Conservation (phyloP, 257 asterid genomes). For the Scutellaria minor region DNA sequence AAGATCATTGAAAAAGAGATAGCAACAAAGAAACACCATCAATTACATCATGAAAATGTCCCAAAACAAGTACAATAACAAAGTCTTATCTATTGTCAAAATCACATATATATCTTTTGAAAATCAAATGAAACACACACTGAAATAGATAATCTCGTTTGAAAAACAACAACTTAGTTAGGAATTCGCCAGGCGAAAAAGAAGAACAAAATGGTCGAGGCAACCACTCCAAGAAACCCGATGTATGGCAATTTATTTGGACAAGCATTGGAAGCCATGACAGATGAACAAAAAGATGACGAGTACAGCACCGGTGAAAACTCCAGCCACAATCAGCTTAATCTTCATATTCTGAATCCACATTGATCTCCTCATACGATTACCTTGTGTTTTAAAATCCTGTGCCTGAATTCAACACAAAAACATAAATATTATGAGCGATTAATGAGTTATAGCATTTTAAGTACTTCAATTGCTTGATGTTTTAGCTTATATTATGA, state of each 20-base stretch:
- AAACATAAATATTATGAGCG: neutral
- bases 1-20: no score
- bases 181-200: neutral
- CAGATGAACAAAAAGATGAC: slow-evolving; percentile 55
- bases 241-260: slow-evolving; percentile 6
- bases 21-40: no score
- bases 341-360: slow-evolving; percentile 73
- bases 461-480: no score
- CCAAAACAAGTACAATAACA: no score
- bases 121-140: no score
- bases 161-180: no score
- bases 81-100: no score
- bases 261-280: slow-evolving; percentile 55
- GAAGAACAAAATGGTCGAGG: neutral
- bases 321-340: slow-evolving; percentile 54
- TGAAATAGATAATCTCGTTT: no score
- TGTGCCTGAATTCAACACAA: slow-evolving; percentile 55
- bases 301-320: slow-evolving; percentile 43
- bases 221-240: neutral
- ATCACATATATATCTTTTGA: no score
- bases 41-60: no score
- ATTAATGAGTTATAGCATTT: no score
- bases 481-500: no score
- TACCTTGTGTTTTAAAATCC: slow-evolving; percentile 61
- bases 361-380: slow-evolving; percentile 54